These are phyloP conservation scores for Gastrolobium villosum DNA, from an alignment of 306 rosid species.

Conservation along the genomic window DNA sequence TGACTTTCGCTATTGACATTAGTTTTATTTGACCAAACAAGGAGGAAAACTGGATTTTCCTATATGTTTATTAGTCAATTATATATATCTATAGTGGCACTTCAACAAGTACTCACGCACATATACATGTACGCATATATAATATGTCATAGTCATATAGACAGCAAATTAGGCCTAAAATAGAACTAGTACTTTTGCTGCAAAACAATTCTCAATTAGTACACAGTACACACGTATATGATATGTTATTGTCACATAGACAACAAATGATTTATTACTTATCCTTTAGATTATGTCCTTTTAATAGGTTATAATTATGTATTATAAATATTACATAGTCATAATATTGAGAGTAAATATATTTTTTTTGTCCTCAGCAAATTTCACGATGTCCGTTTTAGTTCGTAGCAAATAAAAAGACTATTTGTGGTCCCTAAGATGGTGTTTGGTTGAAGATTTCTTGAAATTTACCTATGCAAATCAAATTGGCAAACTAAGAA, in stretches of 20 bases:
- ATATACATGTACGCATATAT: not conserved
- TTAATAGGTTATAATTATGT: too few relatives aligned
- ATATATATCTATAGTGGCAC: not conserved
- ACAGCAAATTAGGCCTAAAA: constrained; percentile 34
- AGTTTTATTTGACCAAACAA: constrained; percentile 40
- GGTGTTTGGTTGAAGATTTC: too few relatives aligned
- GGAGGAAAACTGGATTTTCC: not conserved
- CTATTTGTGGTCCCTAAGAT: too few relatives aligned
- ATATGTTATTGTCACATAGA: constrained; percentile 38
- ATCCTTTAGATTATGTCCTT: too few relatives aligned
- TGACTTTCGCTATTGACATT: constrained; percentile 37
- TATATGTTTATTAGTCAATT: constrained; percentile 7
- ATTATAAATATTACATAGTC: too few relatives aligned
- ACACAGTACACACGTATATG: not conserved
- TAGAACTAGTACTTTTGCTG: not conserved
- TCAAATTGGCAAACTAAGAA: too few relatives aligned
- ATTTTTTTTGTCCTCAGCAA: too few relatives aligned
- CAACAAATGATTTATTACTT: constrained; percentile 49
- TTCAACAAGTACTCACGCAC: not conserved
- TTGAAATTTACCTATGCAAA: too few relatives aligned
- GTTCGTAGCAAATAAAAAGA: too few relatives aligned
- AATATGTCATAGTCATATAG: constrained; percentile 23
- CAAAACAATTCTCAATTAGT: constrained; percentile 4
- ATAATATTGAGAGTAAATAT: too few relatives aligned
- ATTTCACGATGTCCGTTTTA: too few relatives aligned